phyloP scores from a whole-genome alignment of 1,139 yeast species.

The Meyerozyma smithsonii region DNA sequence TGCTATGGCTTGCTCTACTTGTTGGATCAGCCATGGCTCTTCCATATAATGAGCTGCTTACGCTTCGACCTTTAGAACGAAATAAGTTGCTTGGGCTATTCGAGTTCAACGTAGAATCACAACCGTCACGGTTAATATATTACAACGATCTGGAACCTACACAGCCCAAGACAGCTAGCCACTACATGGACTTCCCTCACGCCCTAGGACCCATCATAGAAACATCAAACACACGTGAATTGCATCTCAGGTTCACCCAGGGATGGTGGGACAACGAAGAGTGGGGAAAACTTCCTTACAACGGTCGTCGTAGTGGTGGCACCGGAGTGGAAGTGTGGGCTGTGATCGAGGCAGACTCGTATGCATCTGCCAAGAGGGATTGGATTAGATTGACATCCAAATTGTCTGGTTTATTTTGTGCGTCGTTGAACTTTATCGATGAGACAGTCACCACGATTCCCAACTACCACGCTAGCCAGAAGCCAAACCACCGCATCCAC shows the following conservation, averaged over 20 bases:
- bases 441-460: conserved; percentile 77
- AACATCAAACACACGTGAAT: conserved; percentile 61
- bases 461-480: conserved; percentile 18
- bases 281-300: conserved; percentile 80
- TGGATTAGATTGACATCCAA: conserved; percentile 76
- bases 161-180: conserved; percentile 26
- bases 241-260: conserved; percentile 82
- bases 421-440: conserved; percentile 87
- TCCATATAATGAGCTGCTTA: conserved; percentile 56
- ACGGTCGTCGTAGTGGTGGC: conserved; percentile 80
- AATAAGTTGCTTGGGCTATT: conserved; percentile 67
- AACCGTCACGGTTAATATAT: conserved; percentile 30
- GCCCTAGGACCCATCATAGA: conserved; percentile 75
- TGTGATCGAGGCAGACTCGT: conserved; percentile 58
- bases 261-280: conserved; percentile 93
- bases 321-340: conserved; percentile 97
- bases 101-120: conserved; percentile 58
- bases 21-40: not conserved
- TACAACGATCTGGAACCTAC: conserved; percentile 9
- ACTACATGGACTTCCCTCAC: conserved; percentile 76
- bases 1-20: not conserved
- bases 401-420: conserved; percentile 90
- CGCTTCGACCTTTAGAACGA: conserved; percentile 64
- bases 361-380: conserved; percentile 50
- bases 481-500: conserved; percentile 9